Base-by-base conservation (phyloP, 768 basidiomycete genomes). In the Candolleomyces aberdarensis region DNA sequence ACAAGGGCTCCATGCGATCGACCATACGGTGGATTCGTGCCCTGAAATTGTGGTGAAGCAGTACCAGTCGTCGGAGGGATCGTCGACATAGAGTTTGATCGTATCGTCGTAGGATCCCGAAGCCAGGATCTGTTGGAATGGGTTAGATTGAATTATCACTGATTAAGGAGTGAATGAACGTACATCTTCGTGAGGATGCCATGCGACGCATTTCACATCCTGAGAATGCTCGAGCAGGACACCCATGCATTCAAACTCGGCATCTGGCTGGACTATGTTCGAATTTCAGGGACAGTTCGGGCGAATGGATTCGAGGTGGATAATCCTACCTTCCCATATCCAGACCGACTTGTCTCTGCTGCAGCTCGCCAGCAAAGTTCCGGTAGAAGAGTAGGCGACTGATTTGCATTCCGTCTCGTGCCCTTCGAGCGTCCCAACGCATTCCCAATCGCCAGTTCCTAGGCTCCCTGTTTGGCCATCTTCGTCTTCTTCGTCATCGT, bases 351-450 rank as follows among this genome's bases (percentile, higher is more conserved):
- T 99, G 76, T 98, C 97, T 61, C 97, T 80, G 65, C 92, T 91
- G 70, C 96, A 98, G 63, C 90, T 95, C 9, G 96, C 97, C n/a
- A 99, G 78, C 26, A 97, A 74, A 2, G 82, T 87, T 0, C 88
- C 88, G n/a, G 86, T 84, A 40, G 77, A 77, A 11, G 90, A 93
- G 74, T 89, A 98, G 3, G 86, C 90, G 0, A 96, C 91, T 58
- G 88, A 83, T 77, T 98, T 98, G 78, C 96, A 98, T 71, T 99
- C 96, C 10, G 88, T 95, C 71, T 98, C 96, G 70, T 98, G 97
- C 0, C 97, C 96, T 70, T 98, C 94, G 20, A 98, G 74, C 43
- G 89, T 83, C 53, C 87, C 88, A 62, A 88, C 82, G 67, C 92
- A 96, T 67, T 97, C 94, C 94, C 94, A 96, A 56, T 92, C 89